Percentiles rank a stretch among this genome's conserved stretches.
phyloP scores from a whole-genome alignment of 2,329 filamentous ascomycete genomes.

The Curvularia eragrostidis region DNA sequence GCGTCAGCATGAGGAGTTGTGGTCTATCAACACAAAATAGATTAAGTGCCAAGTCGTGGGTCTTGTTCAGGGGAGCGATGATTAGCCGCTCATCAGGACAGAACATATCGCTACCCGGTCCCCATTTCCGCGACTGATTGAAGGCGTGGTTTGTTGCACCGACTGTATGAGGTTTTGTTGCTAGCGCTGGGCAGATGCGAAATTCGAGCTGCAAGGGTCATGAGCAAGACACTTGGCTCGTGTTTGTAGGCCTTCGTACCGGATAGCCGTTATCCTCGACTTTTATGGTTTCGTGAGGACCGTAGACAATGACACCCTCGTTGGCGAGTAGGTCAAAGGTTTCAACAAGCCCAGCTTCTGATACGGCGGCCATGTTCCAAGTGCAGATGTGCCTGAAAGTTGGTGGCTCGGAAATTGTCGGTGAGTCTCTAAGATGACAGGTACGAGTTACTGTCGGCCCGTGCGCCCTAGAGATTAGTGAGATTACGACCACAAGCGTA shows the following conservation, averaged over 20 bases:
- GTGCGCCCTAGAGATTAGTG: conserved; percentile 19
- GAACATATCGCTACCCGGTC: conserved; percentile 52
- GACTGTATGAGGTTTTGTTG: conserved; percentile 40
- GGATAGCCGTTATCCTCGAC: conserved; percentile 36
- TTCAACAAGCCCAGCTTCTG: conserved; percentile 22
- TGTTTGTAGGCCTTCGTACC: conserved; percentile 20
- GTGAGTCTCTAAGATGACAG: conserved; percentile 10
- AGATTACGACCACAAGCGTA: conserved; percentile 1
- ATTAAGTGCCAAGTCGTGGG: conserved; percentile 58
- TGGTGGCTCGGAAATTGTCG: conserved; percentile 8
- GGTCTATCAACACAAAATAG: conserved; percentile 59
- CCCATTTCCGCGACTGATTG: conserved; percentile 34
- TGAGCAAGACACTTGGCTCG: conserved; percentile 1
- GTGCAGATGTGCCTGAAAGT: not conserved
- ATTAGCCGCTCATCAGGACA: conserved; percentile 54
- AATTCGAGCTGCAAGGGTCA: conserved; percentile 38
- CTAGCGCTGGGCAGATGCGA: conserved; percentile 39
- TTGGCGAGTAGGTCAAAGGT: conserved; percentile 37
- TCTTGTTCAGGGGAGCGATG: conserved; percentile 49
- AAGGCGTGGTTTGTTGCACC: conserved; percentile 30
- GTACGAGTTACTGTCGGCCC: conserved; percentile 12
- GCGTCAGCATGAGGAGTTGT: conserved; percentile 57
- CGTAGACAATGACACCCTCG: conserved; percentile 35
- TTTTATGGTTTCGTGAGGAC: conserved; percentile 29
- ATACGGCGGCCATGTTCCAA: conserved; percentile 19